Percentiles rank a stretch among this genome's conserved stretches.
These are phyloP conservation scores for Sporothrix euskadiensis DNA, from an alignment of 2,329 filamentous ascomycete genomes.

Conservation along the genomic window DNA sequence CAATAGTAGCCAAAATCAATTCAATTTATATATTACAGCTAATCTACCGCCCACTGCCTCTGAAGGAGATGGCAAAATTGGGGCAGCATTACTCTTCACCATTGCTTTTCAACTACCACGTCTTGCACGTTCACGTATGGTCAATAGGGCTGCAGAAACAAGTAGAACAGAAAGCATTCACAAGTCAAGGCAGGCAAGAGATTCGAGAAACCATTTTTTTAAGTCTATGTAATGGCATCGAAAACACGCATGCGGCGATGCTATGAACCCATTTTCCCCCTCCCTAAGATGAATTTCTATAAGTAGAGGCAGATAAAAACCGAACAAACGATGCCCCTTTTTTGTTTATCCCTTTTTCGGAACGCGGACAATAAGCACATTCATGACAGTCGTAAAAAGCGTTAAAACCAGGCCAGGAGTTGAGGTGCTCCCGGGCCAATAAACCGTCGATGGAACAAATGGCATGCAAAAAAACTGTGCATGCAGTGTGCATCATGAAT, in stretches of 20 bases:
- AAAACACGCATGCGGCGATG: slow-evolving; percentile 39
- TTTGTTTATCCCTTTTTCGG: slow-evolving; percentile 38
- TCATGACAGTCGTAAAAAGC: slow-evolving; percentile 45
- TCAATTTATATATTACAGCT: no score
- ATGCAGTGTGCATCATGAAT: slow-evolving; percentile 21
- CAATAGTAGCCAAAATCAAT: no score
- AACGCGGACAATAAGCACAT: slow-evolving; percentile 40
- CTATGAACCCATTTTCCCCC: slow-evolving; percentile 37
- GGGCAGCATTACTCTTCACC: no score
- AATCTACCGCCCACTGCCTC: not conserved
- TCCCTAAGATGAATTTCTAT: slow-evolving; percentile 36
- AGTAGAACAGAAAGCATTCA: not conserved
- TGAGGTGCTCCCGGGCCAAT: slow-evolving; percentile 37
- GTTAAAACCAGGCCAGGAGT: slow-evolving; percentile 40
- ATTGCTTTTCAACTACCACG: no score
- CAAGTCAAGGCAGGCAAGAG: slow-evolving; percentile 36
- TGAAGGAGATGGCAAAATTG: not conserved
- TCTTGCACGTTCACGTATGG: no score
- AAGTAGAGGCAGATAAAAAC: slow-evolving; percentile 32
- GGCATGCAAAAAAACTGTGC: slow-evolving; percentile 29
- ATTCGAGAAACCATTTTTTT: slow-evolving; percentile 64
- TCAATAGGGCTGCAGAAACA: no score
- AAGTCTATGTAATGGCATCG: slow-evolving; percentile 57
- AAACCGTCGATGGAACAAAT: slow-evolving; percentile 37
- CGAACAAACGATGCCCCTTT: slow-evolving; percentile 37